Percentiles rank a stretch among this genome's conserved stretches.
phyloP scores from a whole-genome alignment of 2,329 filamentous ascomycete genomes.

The Fusarium setosum region DNA sequence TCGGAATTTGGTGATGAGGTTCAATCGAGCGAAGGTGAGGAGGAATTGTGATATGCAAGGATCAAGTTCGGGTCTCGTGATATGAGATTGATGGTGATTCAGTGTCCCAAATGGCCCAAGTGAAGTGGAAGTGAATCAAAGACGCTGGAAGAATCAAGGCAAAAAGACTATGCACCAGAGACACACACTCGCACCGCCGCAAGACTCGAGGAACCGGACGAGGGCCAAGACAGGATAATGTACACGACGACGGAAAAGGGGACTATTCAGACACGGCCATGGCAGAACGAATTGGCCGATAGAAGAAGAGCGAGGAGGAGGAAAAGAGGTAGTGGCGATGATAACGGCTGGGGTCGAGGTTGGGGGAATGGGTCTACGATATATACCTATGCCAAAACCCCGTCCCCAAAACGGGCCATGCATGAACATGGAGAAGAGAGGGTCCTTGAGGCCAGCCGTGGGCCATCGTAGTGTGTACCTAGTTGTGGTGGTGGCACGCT shows the following conservation, averaged over 20 bases:
- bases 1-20: slow-evolving; percentile 4
- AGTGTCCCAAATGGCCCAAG: slow-evolving; percentile 31
- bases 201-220: slow-evolving; percentile 32
- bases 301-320: slow-evolving; percentile 38
- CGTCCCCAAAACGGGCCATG: slow-evolving; percentile 46
- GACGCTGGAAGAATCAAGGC: slow-evolving; percentile 41
- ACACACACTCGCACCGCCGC: slow-evolving; percentile 37
- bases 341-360: slow-evolving; percentile 43
- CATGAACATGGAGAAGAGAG: slow-evolving; percentile 53
- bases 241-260: slow-evolving; percentile 41
- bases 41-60: slow-evolving; percentile 22
- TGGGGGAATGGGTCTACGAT: slow-evolving; percentile 57
- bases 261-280: slow-evolving; percentile 45
- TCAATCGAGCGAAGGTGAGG: slow-evolving; percentile 24
- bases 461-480: slow-evolving; percentile 38
- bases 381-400: slow-evolving; percentile 53
- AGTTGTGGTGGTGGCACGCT: slow-evolving; percentile 38
- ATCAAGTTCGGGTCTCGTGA: slow-evolving; percentile 26
- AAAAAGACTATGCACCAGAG: slow-evolving; percentile 43
- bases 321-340: slow-evolving; percentile 43
- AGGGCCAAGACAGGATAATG: slow-evolving; percentile 37
- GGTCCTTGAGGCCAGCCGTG: slow-evolving; percentile 44
- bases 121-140: slow-evolving; percentile 38
- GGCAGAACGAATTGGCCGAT: slow-evolving; percentile 39
- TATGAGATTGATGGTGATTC: slow-evolving; percentile 38